Percentiles rank a stretch among this genome's conserved stretches.
These are phyloP conservation scores for Thuja plicata DNA, from an alignment of 83 land plant genomes.

Conservation along the genomic window DNA sequence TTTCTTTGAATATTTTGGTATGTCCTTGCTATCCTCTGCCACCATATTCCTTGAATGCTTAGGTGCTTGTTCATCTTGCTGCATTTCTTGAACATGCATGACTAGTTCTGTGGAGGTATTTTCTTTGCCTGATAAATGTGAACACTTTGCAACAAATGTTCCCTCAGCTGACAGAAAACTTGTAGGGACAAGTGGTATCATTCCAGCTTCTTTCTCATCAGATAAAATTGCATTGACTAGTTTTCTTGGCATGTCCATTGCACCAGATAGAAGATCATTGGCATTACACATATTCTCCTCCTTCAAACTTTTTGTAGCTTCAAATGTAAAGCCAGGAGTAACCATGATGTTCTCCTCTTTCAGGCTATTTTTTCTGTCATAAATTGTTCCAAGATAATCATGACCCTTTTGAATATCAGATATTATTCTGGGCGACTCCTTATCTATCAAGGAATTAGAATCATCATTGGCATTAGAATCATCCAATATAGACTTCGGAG, in stretches of 20 bases:
- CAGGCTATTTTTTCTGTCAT: background rate
- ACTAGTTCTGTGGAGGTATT: background rate
- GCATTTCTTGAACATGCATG: background rate
- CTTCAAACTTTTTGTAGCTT: background rate
- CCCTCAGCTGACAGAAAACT: background rate
- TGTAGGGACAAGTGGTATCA: background rate
- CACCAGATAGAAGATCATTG: background rate
- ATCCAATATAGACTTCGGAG: constrained; percentile 39
- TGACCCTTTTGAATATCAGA: background rate
- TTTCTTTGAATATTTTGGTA: background rate
- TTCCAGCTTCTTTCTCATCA: background rate
- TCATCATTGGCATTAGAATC: constrained; percentile 2
- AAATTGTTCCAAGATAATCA: background rate
- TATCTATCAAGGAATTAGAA: constrained; percentile 7
- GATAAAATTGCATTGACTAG: background rate
- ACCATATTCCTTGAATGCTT: background rate
- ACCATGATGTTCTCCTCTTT: background rate
- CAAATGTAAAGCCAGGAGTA: background rate
- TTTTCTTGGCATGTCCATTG: background rate
- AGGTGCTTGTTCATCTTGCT: background rate
- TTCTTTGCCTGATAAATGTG: background rate
- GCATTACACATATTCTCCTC: background rate
- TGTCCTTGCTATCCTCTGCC: background rate
- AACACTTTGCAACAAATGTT: background rate
- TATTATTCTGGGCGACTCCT: background rate